Percentiles rank a stretch among this genome's conserved stretches.
These are phyloP conservation scores for Trichoderma citrinoviride DNA, from an alignment of 2,329 filamentous ascomycete species.

Conservation along the genomic window DNA sequence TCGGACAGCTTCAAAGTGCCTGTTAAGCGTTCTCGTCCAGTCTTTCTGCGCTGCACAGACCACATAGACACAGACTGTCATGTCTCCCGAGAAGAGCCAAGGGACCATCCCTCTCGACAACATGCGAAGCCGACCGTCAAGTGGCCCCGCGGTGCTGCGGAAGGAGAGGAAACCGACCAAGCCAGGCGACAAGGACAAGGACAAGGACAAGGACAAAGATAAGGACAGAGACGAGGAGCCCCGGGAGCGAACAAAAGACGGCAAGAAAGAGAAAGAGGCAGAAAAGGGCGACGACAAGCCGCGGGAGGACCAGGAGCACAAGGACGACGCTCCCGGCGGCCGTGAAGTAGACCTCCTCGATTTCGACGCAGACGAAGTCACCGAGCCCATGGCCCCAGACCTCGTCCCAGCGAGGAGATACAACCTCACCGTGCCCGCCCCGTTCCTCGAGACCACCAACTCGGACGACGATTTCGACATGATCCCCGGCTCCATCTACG, in stretches of 20 bases:
- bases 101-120: conserved; percentile 23
- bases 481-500: conserved; percentile 15
- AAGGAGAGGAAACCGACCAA: conserved; percentile 17
- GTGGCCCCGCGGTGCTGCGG: conserved; percentile 22
- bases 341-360: conserved; percentile 17
- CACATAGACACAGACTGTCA: conserved; percentile 13
- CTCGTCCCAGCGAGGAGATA: conserved; percentile 11
- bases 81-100: conserved; percentile 22
- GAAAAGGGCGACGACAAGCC: not conserved
- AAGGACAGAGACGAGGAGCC: not conserved
- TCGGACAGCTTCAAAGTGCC: too few species aligned
- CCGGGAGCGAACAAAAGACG: not conserved
- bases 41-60: not conserved
- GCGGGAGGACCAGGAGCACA: not conserved
- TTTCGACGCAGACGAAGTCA: conserved; percentile 9
- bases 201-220: not conserved
- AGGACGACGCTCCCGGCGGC: not conserved
- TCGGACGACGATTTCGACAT: conserved; percentile 21
- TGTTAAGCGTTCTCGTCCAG: not conserved
- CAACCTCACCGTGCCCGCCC: not conserved
- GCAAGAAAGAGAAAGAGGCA: not conserved
- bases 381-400: conserved; percentile 3
- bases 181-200: conserved; percentile 12
- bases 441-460: not conserved
- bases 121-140: conserved; percentile 23